These are phyloP conservation scores for Peniophora sp. DNA, from an alignment of 1,284 basidiomycete species.

Conservation along the genomic window DNA sequence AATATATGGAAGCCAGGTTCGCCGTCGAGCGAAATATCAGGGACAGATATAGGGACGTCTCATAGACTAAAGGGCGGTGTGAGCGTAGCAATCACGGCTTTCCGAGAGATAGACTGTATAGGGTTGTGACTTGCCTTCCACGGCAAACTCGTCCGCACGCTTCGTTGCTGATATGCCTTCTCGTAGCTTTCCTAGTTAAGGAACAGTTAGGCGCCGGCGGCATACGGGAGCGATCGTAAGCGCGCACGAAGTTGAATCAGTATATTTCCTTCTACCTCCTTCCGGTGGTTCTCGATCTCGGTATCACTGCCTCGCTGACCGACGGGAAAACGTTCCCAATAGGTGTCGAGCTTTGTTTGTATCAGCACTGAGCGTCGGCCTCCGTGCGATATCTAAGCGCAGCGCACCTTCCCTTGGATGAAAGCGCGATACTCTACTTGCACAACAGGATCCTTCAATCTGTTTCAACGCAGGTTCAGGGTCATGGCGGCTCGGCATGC, in stretches of 20 bases:
- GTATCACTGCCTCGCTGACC: constrained; percentile 25
- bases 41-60: constrained; percentile 61
- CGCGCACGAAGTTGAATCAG: constrained; percentile 58
- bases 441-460: constrained; percentile 1
- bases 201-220: neutral
- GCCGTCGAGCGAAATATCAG: constrained; percentile 47
- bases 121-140: constrained; percentile 41
- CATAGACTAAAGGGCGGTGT: constrained; percentile 40
- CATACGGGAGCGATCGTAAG: neutral
- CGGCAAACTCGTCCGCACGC: constrained; percentile 46
- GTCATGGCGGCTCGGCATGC: neutral
- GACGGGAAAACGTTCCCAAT: constrained; percentile 42
- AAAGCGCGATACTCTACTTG: constrained; percentile 5
- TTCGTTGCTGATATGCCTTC: constrained; percentile 57
- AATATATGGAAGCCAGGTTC: constrained; percentile 52
- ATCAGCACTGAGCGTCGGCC: neutral
- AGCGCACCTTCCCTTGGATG: constrained; percentile 3
- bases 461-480: neutral
- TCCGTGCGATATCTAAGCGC: neutral
- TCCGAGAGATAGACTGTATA: neutral
- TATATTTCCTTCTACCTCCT: constrained; percentile 51
- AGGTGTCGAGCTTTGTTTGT: constrained; percentile 46
- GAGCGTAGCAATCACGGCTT: neutral
- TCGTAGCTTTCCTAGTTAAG: constrained; percentile 52
- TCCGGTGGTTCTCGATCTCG: constrained; percentile 26